Conservation (phyloP, 2,329 filamentous ascomycete species). For the Hypoxylon sp. region DNA sequence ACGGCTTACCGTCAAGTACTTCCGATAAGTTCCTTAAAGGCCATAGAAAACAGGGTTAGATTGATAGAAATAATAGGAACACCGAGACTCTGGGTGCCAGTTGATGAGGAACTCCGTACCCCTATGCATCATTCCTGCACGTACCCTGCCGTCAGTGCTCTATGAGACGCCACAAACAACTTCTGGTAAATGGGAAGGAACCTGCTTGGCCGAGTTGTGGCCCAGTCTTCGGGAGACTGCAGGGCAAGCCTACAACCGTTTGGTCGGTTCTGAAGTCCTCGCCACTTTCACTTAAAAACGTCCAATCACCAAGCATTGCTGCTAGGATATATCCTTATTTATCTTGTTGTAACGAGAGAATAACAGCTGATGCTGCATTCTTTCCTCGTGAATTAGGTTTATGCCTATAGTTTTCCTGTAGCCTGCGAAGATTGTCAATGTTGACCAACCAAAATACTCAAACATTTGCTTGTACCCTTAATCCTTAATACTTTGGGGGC, state of each 20-base stretch:
- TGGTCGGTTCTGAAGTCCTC: slow-evolving; percentile 54
- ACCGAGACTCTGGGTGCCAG: slow-evolving; percentile 38
- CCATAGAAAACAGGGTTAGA: slow-evolving; percentile 21
- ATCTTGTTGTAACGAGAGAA: slow-evolving; percentile 36
- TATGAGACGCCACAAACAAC: slow-evolving; percentile 65
- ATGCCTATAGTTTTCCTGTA: slow-evolving; percentile 4
- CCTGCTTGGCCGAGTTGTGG: slow-evolving; percentile 55
- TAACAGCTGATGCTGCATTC: slow-evolving; percentile 18
- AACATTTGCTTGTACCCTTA: background rate
- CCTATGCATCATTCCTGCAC: slow-evolving; percentile 64
- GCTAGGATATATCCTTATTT: slow-evolving; percentile 44
- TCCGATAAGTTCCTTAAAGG: slow-evolving; percentile 12
- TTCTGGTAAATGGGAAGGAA: slow-evolving; percentile 59
- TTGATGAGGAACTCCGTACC: slow-evolving; percentile 54
- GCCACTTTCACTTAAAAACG: slow-evolving; percentile 53
- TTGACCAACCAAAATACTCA: background rate
- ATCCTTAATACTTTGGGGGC: background rate
- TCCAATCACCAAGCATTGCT: slow-evolving; percentile 47
- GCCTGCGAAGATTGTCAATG: slow-evolving; percentile 12
- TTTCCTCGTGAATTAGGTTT: slow-evolving; percentile 14
- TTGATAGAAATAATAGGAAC: slow-evolving; percentile 31
- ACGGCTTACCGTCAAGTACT: slow-evolving; percentile 19
- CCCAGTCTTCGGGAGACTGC: slow-evolving; percentile 60
- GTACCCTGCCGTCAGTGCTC: slow-evolving; percentile 63
- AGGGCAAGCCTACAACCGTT: slow-evolving; percentile 56